Base-by-base conservation (phyloP, 129 eudicot species). In the Silybum marianum region DNA sequence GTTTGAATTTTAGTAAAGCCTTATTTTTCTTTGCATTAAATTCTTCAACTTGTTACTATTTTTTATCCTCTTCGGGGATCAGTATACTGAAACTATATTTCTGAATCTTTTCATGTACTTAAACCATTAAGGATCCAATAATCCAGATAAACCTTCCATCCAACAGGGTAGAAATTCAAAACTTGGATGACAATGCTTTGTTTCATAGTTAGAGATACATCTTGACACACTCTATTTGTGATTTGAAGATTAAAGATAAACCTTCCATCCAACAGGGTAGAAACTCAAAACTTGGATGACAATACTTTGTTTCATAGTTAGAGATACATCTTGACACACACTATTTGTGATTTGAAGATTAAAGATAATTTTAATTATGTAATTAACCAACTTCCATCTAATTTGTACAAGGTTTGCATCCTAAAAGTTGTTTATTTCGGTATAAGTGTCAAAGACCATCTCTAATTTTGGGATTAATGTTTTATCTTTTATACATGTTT, bases 11-110 rank as follows among this genome's bases (percentile, higher is more conserved):
- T 26, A 65, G 75, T 38, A 44, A 44, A 80, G 10, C 75, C 22
- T 73, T 76, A 10, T 78, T 80, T 67, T 76, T 78, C 80, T 69
- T 28, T 77, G 75, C 54, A 81, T 71, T 51, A 24, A 65, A 75
- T 71, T 78, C 22, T 69, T 81, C 67, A 66, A 42, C 22, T 73
- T 74, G 14, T 69, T 77, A 48, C 51, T 75, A 51, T 18, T 44
- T 73, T 81, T 21, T 46, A 40, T 16, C 76, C 81, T 48, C 72
- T 82, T 69, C 19, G 9, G 67, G 6, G 63, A 69, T 36, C 71
- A 69, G 7, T 82, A 76, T 76, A 75, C 65, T 51, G 36, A 32
- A 66, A 28, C 70, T 62, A 42, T 65, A 42, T 62, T 75, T 69
- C 75, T 23, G 58, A 80, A 69, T 46, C 6, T 48, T 28, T 40